A percentile compares a stretch with the other conserved stretches of the same genome.
These are phyloP conservation scores for Talaromyces sp. DNA, from an alignment of 2,329 filamentous ascomycete genomes.

Conservation along the genomic window DNA sequence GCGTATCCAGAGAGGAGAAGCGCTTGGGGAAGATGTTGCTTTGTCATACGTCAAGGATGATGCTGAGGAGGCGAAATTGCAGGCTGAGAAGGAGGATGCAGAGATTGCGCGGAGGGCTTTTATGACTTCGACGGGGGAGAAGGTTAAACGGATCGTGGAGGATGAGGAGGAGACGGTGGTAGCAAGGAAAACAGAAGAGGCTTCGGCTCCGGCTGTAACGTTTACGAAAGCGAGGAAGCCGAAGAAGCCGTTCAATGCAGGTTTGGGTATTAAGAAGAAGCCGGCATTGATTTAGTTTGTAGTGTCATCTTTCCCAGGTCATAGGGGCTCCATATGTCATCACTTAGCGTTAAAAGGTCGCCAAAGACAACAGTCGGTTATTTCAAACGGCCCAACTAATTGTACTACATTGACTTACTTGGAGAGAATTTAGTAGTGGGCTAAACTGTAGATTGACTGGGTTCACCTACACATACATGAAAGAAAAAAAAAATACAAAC, in stretches of 20 bases:
- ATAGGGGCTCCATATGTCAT: background rate
- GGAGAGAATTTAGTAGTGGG: background rate
- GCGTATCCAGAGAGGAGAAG: constrained; percentile 71
- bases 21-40: constrained; percentile 58
- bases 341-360: too few species aligned
- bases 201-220: constrained; percentile 50
- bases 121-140: constrained; percentile 57
- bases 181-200: constrained; percentile 15
- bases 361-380: background rate
- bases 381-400: background rate
- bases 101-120: constrained; percentile 80
- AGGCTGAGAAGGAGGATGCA: constrained; percentile 75
- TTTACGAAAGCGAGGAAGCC: constrained; percentile 78
- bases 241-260: constrained; percentile 75
- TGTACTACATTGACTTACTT: too few species aligned
- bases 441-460: background rate
- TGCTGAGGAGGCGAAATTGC: constrained; percentile 57
- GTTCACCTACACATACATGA: background rate
- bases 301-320: background rate
- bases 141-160: constrained; percentile 52
- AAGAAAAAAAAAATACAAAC: constrained; percentile 14
- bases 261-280: constrained; percentile 87
- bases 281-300: constrained; percentile 7
- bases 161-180: constrained; percentile 40
- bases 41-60: constrained; percentile 57